Evolutionary conservation across 139 green algal species (phyloP).

Genomic region (Picochlorum sp.): DNA sequence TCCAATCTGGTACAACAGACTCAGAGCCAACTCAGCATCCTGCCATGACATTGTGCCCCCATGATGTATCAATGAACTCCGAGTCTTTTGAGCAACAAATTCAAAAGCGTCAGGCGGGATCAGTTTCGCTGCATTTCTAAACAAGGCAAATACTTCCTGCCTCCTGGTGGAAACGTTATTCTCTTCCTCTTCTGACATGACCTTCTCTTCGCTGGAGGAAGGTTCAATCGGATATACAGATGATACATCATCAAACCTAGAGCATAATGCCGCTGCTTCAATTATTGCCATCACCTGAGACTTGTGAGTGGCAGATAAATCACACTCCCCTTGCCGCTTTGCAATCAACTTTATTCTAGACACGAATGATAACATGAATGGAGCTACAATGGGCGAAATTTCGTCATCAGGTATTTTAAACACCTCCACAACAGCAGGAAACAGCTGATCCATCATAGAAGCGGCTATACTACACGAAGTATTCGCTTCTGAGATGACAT

Average conservation of each 20-base stretch:
- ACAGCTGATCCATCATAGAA: constrained; percentile 45
- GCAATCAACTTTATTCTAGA: constrained; percentile 45
- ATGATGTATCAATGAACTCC: constrained; percentile 9
- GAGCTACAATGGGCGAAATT: constrained; percentile 52
- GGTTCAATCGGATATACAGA: constrained; percentile 15
- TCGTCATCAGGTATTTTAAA: constrained; percentile 41
- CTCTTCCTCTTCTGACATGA: constrained; percentile 56
- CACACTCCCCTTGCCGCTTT: constrained; percentile 10
- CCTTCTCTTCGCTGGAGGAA: constrained; percentile 12
- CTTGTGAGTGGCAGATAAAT: background rate
- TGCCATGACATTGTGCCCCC: constrained; percentile 29
- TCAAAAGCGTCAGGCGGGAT: constrained; percentile 30
- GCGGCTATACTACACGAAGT: constrained; percentile 17
- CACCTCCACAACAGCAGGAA: constrained; percentile 33
- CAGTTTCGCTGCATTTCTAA: constrained; percentile 66
- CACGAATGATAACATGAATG: constrained; percentile 68
- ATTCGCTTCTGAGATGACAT: constrained; percentile 44
- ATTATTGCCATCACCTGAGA: constrained; percentile 47
- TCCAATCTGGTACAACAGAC: constrained; percentile 74
- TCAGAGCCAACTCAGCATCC: constrained; percentile 65
- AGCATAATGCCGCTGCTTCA: constrained; percentile 19
- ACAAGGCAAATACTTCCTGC: constrained; percentile 72
- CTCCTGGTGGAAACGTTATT: constrained; percentile 48
- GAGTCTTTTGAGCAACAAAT: constrained; percentile 47
- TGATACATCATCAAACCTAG: constrained; percentile 30